Conservation (phyloP, 805 yeast genomes). For the Barnettozyma siamensis region DNA sequence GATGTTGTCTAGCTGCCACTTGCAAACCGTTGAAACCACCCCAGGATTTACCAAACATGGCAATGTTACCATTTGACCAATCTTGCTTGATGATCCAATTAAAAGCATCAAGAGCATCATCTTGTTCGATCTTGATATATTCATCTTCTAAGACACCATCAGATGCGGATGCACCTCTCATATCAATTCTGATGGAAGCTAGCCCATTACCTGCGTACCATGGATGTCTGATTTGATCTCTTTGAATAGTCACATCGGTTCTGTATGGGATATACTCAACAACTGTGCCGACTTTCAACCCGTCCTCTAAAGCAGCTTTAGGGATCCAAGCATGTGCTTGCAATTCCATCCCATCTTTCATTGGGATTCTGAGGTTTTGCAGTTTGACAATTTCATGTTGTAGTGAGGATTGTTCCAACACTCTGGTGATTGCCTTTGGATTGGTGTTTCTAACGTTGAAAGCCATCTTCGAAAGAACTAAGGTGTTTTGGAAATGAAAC, state of each 20-base stretch:
- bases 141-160: conserved; percentile 38
- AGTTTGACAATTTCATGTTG: conserved; percentile 29
- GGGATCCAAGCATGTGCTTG: conserved; percentile 44
- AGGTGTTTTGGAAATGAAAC: too few relatives aligned
- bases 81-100: conserved; percentile 36
- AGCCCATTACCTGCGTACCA: conserved; percentile 42
- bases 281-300: conserved; percentile 32
- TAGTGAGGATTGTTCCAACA: conserved; percentile 23
- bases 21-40: conserved; percentile 44
- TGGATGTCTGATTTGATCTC: conserved; percentile 42
- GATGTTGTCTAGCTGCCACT: conserved; percentile 41
- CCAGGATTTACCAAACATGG: conserved; percentile 46
- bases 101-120: conserved; percentile 37
- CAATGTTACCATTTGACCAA: conserved; percentile 43
- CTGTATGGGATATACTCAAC: conserved; percentile 42
- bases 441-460: conserved; percentile 36
- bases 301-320: conserved; percentile 25
- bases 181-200: conserved; percentile 40
- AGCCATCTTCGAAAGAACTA: conserved; percentile 27
- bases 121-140: conserved; percentile 38
- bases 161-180: conserved; percentile 42
- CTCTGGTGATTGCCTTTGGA: conserved; percentile 20
- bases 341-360: conserved; percentile 34
- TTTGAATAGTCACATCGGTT: conserved; percentile 38
- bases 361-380: conserved; percentile 31